These are phyloP conservation scores for Vitis labrusca DNA, from an alignment of 164 flowering plant genomes.

Conservation along the genomic window DNA sequence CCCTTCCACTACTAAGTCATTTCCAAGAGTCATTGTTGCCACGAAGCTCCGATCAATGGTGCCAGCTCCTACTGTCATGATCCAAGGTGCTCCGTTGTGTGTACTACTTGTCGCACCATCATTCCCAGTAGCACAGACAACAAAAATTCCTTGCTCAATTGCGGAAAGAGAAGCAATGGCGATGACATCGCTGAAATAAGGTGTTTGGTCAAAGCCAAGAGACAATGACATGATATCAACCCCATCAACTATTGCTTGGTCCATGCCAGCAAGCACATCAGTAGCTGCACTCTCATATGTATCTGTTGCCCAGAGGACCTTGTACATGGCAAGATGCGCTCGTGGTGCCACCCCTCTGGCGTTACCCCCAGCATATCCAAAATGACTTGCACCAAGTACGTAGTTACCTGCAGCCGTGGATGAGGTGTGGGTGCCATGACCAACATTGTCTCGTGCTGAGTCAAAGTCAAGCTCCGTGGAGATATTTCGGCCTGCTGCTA, in stretches of 20 bases:
- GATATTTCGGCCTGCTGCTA: constrained; percentile 13
- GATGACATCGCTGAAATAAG: constrained; percentile 19
- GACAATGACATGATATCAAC: constrained; percentile 43
- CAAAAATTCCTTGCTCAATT: constrained; percentile 34
- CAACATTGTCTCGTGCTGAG: constrained; percentile 32
- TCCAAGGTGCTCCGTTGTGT: constrained; percentile 37
- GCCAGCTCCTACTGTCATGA: constrained; percentile 32
- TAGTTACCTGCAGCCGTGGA: constrained; percentile 40
- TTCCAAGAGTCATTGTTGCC: constrained; percentile 15
- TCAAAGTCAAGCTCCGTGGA: constrained; percentile 14
- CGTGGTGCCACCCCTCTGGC: constrained; percentile 40
- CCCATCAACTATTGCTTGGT: constrained; percentile 40
- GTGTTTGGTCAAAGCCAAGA: constrained; percentile 19
- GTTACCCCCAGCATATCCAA: constrained; percentile 41
- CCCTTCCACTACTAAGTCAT: constrained; percentile 18
- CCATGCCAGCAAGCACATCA: constrained; percentile 43
- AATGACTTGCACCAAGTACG: constrained; percentile 28
- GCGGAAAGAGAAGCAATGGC: constrained; percentile 41
- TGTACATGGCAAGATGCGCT: constrained; percentile 45
- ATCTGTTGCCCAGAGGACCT: constrained; percentile 21
- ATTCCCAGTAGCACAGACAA: constrained; percentile 34
- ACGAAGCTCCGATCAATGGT: constrained; percentile 24
- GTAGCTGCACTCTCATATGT: constrained; percentile 6
- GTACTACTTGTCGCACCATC: constrained; percentile 19
- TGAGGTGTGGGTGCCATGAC: constrained; percentile 46